A percentile compares a stretch with the other conserved stretches of the same genome.
phyloP scores from a whole-genome alignment of 148 eudicot species.

The Camellia sinensis region DNA sequence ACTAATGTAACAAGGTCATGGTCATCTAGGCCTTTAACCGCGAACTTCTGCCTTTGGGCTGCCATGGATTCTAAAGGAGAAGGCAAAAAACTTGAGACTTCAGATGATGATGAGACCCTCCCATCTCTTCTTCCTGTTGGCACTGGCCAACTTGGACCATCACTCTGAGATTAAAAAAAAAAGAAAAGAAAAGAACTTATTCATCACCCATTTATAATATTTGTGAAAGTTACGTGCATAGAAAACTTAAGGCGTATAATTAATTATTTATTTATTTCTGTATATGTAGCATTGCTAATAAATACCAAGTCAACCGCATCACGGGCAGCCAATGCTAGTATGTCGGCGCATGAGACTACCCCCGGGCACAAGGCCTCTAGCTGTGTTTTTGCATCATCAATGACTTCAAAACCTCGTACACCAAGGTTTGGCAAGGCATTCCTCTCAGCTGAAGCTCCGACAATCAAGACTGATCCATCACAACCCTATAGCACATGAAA shows the following conservation, averaged over 20 bases:
- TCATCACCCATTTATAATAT: background rate
- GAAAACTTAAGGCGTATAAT: no score
- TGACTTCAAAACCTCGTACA: conserved; percentile 60
- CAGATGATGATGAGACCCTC: conserved; percentile 47
- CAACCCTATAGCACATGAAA: conserved; percentile 45
- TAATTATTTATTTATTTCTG: no score
- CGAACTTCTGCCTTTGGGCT: conserved; percentile 63
- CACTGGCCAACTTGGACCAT: conserved; percentile 72
- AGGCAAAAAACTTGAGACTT: conserved; percentile 44
- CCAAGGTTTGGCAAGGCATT: conserved; percentile 47
- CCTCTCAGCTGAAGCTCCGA: conserved; percentile 50
- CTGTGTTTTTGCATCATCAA: conserved; percentile 66
- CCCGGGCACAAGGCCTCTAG: conserved; percentile 64
- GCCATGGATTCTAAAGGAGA: conserved; percentile 56
- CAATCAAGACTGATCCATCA: conserved; percentile 61
- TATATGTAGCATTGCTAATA: no score
- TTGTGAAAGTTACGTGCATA: background rate
- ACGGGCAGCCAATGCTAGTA: conserved; percentile 64
- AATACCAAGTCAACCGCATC: conserved; percentile 65
- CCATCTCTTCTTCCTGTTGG: conserved; percentile 81
- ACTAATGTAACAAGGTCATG: conserved; percentile 72
- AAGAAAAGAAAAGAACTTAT: no score
- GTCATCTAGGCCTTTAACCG: conserved; percentile 68
- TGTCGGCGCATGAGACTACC: conserved; percentile 75
- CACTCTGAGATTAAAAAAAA: conserved; percentile 53